Evolutionary conservation across 495 filamentous ascomycete genomes (phyloP).

Genomic region (Talaromyces ruber): DNA sequence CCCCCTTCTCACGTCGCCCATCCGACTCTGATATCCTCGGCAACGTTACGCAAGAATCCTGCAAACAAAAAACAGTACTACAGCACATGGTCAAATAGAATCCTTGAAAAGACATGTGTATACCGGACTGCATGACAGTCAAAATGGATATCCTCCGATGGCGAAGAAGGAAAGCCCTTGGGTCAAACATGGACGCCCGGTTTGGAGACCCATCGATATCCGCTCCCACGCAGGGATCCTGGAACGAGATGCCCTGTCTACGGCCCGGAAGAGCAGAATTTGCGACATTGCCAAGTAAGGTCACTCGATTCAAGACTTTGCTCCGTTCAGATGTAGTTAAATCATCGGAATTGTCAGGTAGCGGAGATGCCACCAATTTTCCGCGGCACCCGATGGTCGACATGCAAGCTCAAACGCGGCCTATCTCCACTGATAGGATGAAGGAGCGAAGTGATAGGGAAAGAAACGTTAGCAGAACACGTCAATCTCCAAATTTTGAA

Average conservation of each 20-base stretch:
- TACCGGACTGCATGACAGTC: background rate
- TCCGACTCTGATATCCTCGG: background rate
- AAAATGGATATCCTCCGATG: conserved; percentile 15
- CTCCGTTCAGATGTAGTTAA: background rate
- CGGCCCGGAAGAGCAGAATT: background rate
- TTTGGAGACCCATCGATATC: conserved; percentile 37
- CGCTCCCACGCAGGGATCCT: conserved; percentile 33
- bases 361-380: background rate
- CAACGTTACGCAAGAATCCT: background rate
- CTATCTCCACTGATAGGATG: background rate
- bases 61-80: background rate
- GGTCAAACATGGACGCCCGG: conserved; percentile 31
- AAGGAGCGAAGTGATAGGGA: background rate
- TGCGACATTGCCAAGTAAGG: background rate
- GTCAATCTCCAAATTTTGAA: background rate
- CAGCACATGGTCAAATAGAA: background rate
- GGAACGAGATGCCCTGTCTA: conserved; percentile 22
- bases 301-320: background rate
- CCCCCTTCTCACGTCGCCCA: background rate
- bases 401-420: background rate
- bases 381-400: background rate
- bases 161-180: conserved; percentile 29
- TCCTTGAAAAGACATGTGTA: conserved; percentile 2
- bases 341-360: background rate
- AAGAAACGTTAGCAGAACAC: background rate